Evolutionary conservation across 768 basidiomycete species (phyloP).

Genomic region (Dacryopinax primogenitus): DNA sequence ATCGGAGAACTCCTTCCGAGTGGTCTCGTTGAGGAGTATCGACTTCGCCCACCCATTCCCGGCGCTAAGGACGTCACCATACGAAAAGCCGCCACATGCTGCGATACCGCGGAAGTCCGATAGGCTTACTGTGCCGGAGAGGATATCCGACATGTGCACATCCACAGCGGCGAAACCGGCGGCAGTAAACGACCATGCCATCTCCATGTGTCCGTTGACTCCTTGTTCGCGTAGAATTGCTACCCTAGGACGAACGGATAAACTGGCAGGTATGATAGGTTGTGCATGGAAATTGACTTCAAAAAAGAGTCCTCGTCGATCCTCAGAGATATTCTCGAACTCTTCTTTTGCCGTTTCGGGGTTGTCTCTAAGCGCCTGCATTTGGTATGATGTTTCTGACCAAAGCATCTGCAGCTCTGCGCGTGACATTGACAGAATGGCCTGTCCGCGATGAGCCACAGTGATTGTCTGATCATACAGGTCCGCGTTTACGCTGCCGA

Average conservation of each 20-base stretch:
- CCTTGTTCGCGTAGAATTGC: constrained; percentile 96
- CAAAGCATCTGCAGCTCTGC: constrained; percentile 66
- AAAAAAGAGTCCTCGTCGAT: constrained; percentile 57
- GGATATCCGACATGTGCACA: constrained; percentile 96
- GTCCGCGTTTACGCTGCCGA: constrained; percentile 49
- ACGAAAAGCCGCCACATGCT: constrained; percentile 97
- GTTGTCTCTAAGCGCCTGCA: constrained; percentile 84
- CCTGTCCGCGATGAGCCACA: constrained; percentile 33
- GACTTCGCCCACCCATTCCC: constrained; percentile 98
- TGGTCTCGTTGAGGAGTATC: constrained; percentile 66
- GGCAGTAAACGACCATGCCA: constrained; percentile 93
- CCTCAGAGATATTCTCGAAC: constrained; percentile 57
- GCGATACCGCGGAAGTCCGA: constrained; percentile 71
- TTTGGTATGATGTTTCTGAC: constrained; percentile 88
- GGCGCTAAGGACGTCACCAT: constrained; percentile 93
- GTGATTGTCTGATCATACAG: constrained; percentile 51
- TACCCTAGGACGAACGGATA: constrained; percentile 55
- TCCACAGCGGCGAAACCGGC: constrained; percentile 94
- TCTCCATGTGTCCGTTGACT: constrained; percentile 94
- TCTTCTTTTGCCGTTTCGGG: constrained; percentile 66
- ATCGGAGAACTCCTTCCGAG: constrained; percentile 57
- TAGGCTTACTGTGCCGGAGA: constrained; percentile 53
- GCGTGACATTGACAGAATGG: constrained; percentile 55
- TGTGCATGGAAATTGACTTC: constrained; percentile 46
- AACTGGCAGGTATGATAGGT: constrained; percentile 21